These are phyloP conservation scores for Primulina tabacum DNA, from an alignment of 257 asterid genomes.

Conservation along the genomic window DNA sequence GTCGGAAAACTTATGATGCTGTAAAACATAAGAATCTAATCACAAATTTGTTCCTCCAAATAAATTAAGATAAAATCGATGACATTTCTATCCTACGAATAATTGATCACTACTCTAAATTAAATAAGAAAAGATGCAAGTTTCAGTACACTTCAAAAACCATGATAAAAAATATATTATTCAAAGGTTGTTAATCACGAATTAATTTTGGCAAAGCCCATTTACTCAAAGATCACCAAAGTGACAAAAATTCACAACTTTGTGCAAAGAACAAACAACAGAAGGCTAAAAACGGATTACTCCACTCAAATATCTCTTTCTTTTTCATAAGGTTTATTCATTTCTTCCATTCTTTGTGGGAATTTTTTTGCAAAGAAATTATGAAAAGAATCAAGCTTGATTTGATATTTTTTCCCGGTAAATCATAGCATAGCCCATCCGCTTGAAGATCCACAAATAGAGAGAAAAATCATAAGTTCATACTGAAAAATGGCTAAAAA, in stretches of 20 bases:
- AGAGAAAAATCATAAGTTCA: no score
- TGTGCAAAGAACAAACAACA: not conserved
- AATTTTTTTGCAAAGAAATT: not conserved
- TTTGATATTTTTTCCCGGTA: not conserved
- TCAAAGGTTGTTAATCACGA: not conserved
- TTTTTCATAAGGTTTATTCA: not conserved
- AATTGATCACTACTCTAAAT: not conserved
- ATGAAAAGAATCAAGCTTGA: constrained; percentile 3
- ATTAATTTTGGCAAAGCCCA: not conserved
- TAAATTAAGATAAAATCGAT: constrained; percentile 16
- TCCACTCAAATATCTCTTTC: not conserved
- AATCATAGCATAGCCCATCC: not conserved
- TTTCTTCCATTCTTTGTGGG: not conserved
- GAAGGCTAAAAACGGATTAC: constrained; percentile 1
- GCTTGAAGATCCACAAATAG: not conserved
- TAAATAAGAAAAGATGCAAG: not conserved
- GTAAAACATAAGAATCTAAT: constrained; percentile 18
- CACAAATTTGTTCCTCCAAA: constrained; percentile 12
- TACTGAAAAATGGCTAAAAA: no score
- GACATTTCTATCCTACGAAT: not conserved
- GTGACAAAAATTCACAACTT: constrained; percentile 2
- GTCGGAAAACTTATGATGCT: constrained; percentile 13
- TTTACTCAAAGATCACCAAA: constrained; percentile 6
- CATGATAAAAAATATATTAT: not conserved
- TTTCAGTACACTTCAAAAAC: not conserved